Evolutionary conservation across 306 rosid species (phyloP).

Genomic region (Gynostemma pentaphyllum): DNA sequence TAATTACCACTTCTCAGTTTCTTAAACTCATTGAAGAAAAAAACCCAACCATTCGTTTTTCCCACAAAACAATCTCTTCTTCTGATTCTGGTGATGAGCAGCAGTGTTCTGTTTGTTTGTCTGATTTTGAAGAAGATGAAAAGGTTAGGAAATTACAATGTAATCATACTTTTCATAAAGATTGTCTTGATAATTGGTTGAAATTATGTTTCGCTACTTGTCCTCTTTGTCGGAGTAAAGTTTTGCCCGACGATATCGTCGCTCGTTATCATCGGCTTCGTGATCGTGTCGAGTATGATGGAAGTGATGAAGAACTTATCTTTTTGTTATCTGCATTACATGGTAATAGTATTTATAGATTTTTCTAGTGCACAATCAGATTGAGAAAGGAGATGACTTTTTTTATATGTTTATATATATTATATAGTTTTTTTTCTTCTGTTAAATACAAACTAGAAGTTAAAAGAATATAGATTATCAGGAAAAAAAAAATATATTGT

Average conservation of each 20-base stretch:
- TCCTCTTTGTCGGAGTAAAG: slow-evolving; percentile 75
- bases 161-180: slow-evolving; percentile 67
- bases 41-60: slow-evolving; percentile 43
- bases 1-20: slow-evolving; percentile 52
- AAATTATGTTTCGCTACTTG: slow-evolving; percentile 64
- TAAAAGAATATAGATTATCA: no score
- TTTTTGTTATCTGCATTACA: slow-evolving; percentile 49
- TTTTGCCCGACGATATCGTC: slow-evolving; percentile 59
- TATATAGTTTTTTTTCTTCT: no score
- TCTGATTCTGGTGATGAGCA: no score
- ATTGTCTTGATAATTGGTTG: slow-evolving; percentile 78
- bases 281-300: slow-evolving; percentile 47
- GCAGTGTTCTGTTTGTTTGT: slow-evolving; percentile 65
- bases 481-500: no score
- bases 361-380: slow-evolving; percentile 20
- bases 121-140: slow-evolving; percentile 69
- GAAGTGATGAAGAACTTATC: slow-evolving; percentile 40
- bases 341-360: slow-evolving; percentile 39
- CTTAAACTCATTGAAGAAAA: slow-evolving; percentile 58
- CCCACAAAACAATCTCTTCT: neutral
- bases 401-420: no score
- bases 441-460: no score
- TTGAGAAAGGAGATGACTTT: no score
- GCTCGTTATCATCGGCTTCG: slow-evolving; percentile 37
- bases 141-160: slow-evolving; percentile 55